Conservation (phyloP, 1,284 basidiomycete genomes). For the Phlebopus sp. region DNA sequence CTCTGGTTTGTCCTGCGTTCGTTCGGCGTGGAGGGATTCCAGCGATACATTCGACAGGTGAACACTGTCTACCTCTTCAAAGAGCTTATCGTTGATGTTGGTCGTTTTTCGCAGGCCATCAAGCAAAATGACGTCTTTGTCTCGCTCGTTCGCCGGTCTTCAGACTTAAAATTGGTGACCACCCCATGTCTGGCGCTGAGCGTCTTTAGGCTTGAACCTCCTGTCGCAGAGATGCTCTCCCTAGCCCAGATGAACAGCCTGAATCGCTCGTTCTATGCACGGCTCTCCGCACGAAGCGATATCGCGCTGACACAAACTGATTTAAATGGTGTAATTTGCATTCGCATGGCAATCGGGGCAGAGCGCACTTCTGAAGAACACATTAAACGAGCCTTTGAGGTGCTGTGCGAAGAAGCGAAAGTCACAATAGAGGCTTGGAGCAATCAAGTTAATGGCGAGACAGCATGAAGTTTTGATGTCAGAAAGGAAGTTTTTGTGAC, state of each 20-base stretch:
- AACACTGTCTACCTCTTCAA: conserved; percentile 1
- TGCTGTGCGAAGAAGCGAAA: conserved; percentile 51
- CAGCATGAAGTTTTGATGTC: background rate
- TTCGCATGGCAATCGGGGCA: conserved; percentile 76
- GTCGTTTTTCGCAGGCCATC: conserved; percentile 49
- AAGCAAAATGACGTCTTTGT: conserved; percentile 62
- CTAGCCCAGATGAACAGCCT: conserved; percentile 56
- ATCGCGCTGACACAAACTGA: conserved; percentile 78
- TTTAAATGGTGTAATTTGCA: conserved; percentile 67
- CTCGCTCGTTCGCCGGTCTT: conserved; percentile 48
- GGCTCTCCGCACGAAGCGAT: conserved; percentile 58
- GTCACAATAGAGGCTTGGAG: conserved; percentile 34
- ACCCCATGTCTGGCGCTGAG: conserved; percentile 64
- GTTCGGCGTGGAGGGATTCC: conserved; percentile 79
- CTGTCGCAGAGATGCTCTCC: conserved; percentile 4
- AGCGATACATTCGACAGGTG: conserved; percentile 59
- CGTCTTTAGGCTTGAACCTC: conserved; percentile 69
- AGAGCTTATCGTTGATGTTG: background rate
- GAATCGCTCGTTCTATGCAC: conserved; percentile 60
- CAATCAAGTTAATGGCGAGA: background rate
- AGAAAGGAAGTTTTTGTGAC: too few species aligned
- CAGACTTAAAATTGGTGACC: conserved; percentile 58
- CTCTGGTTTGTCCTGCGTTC: conserved; percentile 90
- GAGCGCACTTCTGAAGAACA: conserved; percentile 64
- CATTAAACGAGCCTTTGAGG: conserved; percentile 57